phyloP scores from a whole-genome alignment of 331 rosid species.

The Stylosanthes scabra region DNA sequence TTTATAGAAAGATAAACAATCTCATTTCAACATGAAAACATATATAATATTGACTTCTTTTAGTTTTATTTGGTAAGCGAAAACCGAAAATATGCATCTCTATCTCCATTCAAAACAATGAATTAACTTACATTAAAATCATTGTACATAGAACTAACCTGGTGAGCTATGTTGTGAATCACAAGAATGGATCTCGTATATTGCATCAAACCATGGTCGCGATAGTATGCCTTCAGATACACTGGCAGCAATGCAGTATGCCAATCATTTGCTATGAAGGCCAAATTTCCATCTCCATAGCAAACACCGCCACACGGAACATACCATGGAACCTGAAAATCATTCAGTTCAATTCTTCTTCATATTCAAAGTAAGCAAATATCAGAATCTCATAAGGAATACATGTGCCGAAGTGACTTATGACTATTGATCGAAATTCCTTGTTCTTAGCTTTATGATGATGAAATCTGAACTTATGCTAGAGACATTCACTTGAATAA shows the following conservation, averaged over 20 bases:
- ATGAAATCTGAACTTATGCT: background rate
- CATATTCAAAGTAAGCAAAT: slow-evolving; percentile 1
- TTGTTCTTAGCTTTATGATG: background rate
- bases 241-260: slow-evolving; percentile 95
- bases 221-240: slow-evolving; percentile 86
- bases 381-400: slow-evolving; percentile 17
- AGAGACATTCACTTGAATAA: slow-evolving; percentile 15
- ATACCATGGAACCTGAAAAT: slow-evolving; percentile 91
- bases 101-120: slow-evolving; percentile 9
- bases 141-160: slow-evolving; percentile 58
- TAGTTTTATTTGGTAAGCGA: background rate
- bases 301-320: slow-evolving; percentile 95
- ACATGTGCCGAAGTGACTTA: slow-evolving; percentile 2
- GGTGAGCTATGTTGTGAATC: slow-evolving; percentile 98
- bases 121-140: slow-evolving; percentile 4
- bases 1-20: background rate
- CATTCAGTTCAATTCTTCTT: slow-evolving; percentile 30
- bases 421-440: background rate
- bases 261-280: slow-evolving; percentile 96
- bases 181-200: slow-evolving; percentile 87
- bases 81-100: background rate
- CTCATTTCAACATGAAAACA: slow-evolving; percentile 1
- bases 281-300: slow-evolving; percentile 99
- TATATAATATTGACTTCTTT: background rate
- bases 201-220: slow-evolving; percentile 82